phyloP scores from a whole-genome alignment of 208 protist species.

The Angomonas ambiguus region DNA sequence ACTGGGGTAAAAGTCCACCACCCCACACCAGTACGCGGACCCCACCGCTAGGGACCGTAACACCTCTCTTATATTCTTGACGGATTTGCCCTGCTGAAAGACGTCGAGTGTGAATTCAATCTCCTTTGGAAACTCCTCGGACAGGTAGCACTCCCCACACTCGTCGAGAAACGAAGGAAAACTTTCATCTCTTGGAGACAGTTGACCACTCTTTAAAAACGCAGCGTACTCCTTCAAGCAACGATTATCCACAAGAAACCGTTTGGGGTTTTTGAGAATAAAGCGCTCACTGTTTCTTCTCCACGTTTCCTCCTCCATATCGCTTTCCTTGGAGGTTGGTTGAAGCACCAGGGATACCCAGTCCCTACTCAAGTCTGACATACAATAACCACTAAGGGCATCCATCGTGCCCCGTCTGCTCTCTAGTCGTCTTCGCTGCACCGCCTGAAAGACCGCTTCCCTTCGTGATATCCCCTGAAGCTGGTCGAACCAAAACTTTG shows the following conservation, averaged over 20 bases:
- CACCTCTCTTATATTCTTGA: slow-evolving; percentile 15
- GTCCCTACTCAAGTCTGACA: slow-evolving; percentile 53
- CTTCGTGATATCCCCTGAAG: slow-evolving; percentile 17
- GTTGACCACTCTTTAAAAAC: slow-evolving; percentile 34
- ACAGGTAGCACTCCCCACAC: slow-evolving; percentile 70
- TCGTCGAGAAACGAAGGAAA: slow-evolving; percentile 78
- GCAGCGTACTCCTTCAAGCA: slow-evolving; percentile 58
- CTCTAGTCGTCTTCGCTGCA: slow-evolving; percentile 28
- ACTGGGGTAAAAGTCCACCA: slow-evolving; percentile 28
- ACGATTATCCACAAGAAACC: slow-evolving; percentile 58
- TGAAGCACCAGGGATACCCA: slow-evolving; percentile 34
- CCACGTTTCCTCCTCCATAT: neutral
- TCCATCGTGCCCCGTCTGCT: slow-evolving; percentile 51
- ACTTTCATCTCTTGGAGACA: slow-evolving; percentile 34
- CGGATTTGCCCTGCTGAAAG: neutral
- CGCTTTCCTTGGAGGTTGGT: too few relatives aligned
- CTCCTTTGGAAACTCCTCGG: slow-evolving; percentile 26
- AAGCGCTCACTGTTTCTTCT: slow-evolving; percentile 17
- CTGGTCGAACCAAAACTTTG: slow-evolving; percentile 22
- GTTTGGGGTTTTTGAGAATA: slow-evolving; percentile 52
- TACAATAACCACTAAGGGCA: slow-evolving; percentile 47
- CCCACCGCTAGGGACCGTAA: slow-evolving; percentile 52
- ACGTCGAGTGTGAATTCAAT: slow-evolving; percentile 46
- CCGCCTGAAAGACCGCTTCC: slow-evolving; percentile 18
- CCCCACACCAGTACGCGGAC: slow-evolving; percentile 70